phyloP scores from a whole-genome alignment of 257 asterid species.

The Solanum medicagineum region DNA sequence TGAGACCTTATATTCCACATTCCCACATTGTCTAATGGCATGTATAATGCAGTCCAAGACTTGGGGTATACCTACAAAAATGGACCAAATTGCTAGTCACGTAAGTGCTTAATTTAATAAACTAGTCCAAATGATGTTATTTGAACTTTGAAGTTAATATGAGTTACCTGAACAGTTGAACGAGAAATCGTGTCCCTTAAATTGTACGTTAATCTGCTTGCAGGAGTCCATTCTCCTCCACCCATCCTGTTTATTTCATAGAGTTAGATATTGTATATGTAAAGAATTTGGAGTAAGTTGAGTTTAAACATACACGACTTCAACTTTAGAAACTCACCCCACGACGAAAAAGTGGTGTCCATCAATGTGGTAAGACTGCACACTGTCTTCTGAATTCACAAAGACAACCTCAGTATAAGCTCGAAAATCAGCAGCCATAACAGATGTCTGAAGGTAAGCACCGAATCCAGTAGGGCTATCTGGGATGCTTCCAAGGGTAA shows the following conservation, averaged over 20 bases:
- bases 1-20: constrained; percentile 36
- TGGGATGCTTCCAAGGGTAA: constrained; percentile 12
- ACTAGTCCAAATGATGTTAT: neutral
- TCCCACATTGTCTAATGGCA: constrained; percentile 37
- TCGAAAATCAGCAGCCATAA: constrained; percentile 26
- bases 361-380: constrained; percentile 8
- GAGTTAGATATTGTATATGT: neutral
- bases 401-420: constrained; percentile 17
- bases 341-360: constrained; percentile 5
- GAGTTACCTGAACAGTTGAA: constrained; percentile 28
- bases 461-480: constrained; percentile 10
- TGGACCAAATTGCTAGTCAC: neutral
- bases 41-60: constrained; percentile 28
- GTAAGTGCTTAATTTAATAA: neutral
- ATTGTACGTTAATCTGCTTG: constrained; percentile 27
- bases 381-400: constrained; percentile 10
- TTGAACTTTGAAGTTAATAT: neutral
- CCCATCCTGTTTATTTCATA: constrained; percentile 19
- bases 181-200: constrained; percentile 27
- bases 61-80: constrained; percentile 19
- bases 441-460: constrained; percentile 19
- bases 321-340: neutral
- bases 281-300: neutral
- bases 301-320: neutral
- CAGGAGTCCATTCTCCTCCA: constrained; percentile 26